A percentile compares a stretch with the other conserved stretches of the same genome.
Conservation (phyloP, 2,329 filamentous ascomycete species). For the Beauveria scarabaeidicola region DNA sequence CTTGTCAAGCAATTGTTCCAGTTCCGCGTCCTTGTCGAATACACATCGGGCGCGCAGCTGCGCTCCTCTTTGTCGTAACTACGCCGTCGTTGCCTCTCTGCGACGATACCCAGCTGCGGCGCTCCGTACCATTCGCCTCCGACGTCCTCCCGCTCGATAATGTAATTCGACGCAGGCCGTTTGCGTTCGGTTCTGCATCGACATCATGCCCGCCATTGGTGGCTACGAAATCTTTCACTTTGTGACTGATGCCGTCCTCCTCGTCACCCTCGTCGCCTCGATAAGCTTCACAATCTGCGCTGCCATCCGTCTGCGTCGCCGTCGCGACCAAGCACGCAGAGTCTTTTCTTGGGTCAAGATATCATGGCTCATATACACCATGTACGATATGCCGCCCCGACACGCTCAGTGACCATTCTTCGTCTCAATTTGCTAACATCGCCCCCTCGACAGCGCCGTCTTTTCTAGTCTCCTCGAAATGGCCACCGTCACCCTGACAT, state of each 20-base stretch:
- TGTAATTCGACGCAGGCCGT: constrained; percentile 7
- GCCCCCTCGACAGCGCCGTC: neutral
- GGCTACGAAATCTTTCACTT: constrained; percentile 10
- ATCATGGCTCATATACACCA: neutral
- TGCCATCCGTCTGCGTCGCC: constrained; percentile 1
- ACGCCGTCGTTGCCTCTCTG: neutral
- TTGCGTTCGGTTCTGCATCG: constrained; percentile 5
- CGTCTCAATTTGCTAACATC: neutral
- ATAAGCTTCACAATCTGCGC: constrained; percentile 7
- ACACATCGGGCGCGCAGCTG: no score
- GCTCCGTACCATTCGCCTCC: neutral
- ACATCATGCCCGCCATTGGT: neutral
- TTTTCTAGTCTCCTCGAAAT: neutral
- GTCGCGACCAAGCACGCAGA: constrained; percentile 8
- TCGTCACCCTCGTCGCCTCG: constrained; percentile 7
- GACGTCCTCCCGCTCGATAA: neutral
- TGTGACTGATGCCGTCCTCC: neutral
- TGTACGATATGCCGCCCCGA: neutral
- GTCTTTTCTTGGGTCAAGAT: constrained; percentile 12
- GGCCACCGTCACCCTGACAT: neutral
- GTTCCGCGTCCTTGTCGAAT: no score
- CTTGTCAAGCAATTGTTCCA: no score
- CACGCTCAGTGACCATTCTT: neutral
- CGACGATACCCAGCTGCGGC: neutral
- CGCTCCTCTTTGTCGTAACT: neutral